phyloP scores from a whole-genome alignment of 2,329 filamentous ascomycete species.

The Diaporthe citrichinensis region DNA sequence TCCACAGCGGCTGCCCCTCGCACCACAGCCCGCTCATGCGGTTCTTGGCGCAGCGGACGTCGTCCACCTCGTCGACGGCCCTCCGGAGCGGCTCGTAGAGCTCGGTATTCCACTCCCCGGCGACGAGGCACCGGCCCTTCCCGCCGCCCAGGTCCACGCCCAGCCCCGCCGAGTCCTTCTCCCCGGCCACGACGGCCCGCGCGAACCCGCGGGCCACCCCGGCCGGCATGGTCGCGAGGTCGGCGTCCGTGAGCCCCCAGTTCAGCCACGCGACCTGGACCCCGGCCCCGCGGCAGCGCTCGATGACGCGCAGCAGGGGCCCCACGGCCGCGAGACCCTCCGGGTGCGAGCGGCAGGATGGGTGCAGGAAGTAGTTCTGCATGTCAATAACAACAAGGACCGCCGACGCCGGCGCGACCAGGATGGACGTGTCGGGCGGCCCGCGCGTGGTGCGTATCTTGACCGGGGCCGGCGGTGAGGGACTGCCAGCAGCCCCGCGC shows the following conservation, averaged over 20 bases:
- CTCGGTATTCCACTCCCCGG: conserved; percentile 69
- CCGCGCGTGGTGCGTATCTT: conserved; percentile 49
- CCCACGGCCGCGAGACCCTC: conserved; percentile 57
- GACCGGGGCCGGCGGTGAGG: conserved; percentile 32
- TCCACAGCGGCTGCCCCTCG: conserved; percentile 56
- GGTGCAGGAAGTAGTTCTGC: conserved; percentile 67
- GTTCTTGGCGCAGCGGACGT: conserved; percentile 69
- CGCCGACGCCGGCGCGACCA: conserved; percentile 56
- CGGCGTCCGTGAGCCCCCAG: conserved; percentile 69
- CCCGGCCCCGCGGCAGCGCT: conserved; percentile 62
- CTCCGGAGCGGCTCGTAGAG: conserved; percentile 62
- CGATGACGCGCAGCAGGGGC: conserved; percentile 57
- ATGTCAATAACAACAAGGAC: conserved; percentile 67
- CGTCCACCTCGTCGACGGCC: conserved; percentile 52
- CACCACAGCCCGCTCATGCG: conserved; percentile 71
- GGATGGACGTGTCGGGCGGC: conserved; percentile 50
- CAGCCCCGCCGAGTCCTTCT: conserved; percentile 50
- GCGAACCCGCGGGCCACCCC: conserved; percentile 64
- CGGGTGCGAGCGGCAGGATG: conserved; percentile 55
- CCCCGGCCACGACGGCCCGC: conserved; percentile 50
- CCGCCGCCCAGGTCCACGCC: conserved; percentile 62
- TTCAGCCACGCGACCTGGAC: conserved; percentile 68
- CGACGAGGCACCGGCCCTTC: conserved; percentile 62
- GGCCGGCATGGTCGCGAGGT: conserved; percentile 65
- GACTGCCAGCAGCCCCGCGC: conserved; percentile 35